Conservation (phyloP, 768 basidiomycete species). For the Termitomyces sp. region DNA sequence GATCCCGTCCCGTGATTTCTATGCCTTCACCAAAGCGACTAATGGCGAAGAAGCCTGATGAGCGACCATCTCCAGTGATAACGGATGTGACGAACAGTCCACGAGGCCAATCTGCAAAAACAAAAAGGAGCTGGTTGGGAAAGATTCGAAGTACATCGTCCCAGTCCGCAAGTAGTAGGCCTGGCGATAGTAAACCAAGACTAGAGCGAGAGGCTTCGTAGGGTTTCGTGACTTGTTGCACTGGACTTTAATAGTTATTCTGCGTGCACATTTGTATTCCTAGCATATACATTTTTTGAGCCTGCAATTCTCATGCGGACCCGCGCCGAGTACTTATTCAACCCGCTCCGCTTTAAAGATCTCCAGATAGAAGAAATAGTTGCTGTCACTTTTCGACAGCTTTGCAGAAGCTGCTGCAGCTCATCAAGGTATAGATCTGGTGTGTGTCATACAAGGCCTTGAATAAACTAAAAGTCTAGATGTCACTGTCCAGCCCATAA, state of each 20-base stretch:
- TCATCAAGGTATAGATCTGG: no score
- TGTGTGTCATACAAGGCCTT: no score
- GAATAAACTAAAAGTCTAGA: no score
- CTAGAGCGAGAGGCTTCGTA: slow-evolving; percentile 13
- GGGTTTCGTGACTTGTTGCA: slow-evolving; percentile 4
- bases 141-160: slow-evolving; percentile 53
- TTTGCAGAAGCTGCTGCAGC: no score
- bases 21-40: slow-evolving; percentile 48
- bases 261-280: slow-evolving; percentile 22
- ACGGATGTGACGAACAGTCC: slow-evolving; percentile 69
- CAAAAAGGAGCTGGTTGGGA: slow-evolving; percentile 66
- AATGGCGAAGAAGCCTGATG: slow-evolving; percentile 16
- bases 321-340: no score
- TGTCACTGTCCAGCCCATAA: no score
- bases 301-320: no score
- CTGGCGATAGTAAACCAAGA: slow-evolving; percentile 13
- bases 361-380: no score
- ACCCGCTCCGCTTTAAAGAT: no score
- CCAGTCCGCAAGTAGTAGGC: slow-evolving; percentile 18
- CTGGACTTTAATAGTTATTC: slow-evolving; percentile 18
- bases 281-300: slow-evolving; percentile 7
- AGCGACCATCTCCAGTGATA: slow-evolving; percentile 32
- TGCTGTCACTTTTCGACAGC: no score
- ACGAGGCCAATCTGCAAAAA: slow-evolving; percentile 34
- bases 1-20: slow-evolving; percentile 33